Evolutionary conservation across 139 green algal species (phyloP).

Genomic region (Micromonas pusilla): DNA sequence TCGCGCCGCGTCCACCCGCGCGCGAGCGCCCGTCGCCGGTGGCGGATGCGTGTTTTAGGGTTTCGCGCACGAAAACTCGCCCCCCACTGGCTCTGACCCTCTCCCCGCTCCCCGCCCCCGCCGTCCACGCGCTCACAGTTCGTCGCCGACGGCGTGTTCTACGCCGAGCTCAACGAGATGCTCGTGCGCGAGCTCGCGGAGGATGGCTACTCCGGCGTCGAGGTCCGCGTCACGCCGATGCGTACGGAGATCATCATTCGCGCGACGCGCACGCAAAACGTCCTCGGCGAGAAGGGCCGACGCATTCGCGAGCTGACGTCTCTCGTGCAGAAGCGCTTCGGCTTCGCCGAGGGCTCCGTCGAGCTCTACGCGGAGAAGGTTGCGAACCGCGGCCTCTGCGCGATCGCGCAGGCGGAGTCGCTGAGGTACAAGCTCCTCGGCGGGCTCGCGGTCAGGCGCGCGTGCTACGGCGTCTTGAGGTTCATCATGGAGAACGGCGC

Average conservation of each 20-base stretch:
- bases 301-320: conserved; percentile 96
- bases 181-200: conserved; percentile 90
- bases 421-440: conserved; percentile 99
- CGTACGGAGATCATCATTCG: conserved; percentile 99
- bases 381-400: conserved; percentile 92
- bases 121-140: conserved; percentile 79
- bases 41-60: no score
- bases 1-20: no score
- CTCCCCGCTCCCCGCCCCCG: neutral
- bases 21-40: no score
- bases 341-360: conserved; percentile 87
- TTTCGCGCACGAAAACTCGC: no score
- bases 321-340: conserved; percentile 99
- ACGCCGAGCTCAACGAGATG: conserved; percentile 99
- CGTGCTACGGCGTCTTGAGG: conserved; percentile 98
- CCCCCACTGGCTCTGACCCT: no score
- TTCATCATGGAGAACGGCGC: conserved; percentile 99
- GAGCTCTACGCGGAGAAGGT: conserved; percentile 99
- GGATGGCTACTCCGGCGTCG: conserved; percentile 97
- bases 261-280: conserved; percentile 93
- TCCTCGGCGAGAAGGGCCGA: conserved; percentile 95
- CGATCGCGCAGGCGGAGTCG: conserved; percentile 95
- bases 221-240: conserved; percentile 95
- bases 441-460: conserved; percentile 89
- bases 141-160: conserved; percentile 97